These are phyloP conservation scores for Backusella macrospora DNA, from an alignment of 192 early-diverging fungal genomes.

Conservation along the genomic window DNA sequence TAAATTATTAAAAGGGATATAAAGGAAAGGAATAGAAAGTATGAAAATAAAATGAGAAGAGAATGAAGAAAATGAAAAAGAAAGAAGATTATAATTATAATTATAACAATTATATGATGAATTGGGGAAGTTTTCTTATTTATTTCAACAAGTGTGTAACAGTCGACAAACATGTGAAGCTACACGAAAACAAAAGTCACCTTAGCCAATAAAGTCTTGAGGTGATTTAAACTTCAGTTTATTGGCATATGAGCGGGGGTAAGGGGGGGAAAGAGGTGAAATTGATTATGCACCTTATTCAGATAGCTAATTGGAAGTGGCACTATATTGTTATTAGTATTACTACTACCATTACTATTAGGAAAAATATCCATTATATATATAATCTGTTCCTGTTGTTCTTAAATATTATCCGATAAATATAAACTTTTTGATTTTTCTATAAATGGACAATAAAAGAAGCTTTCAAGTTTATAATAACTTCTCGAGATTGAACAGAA, in stretches of 20 bases:
- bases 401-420: neutral
- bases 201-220: neutral
- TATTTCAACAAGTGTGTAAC: neutral
- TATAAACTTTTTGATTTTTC: slow-evolving; percentile 6
- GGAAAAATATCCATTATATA: neutral
- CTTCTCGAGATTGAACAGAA: neutral
- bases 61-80: neutral
- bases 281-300: no score
- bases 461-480: neutral
- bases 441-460: slow-evolving; percentile 1
- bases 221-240: no score
- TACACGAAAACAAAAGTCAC: neutral
- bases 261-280: no score
- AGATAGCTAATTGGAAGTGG: no score
- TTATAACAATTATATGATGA: no score
- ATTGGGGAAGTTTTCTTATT: slow-evolving; percentile 3
- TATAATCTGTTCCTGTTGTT: neutral
- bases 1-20: neutral
- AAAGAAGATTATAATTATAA: neutral
- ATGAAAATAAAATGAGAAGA: neutral
- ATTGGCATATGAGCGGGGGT: no score
- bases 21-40: slow-evolving; percentile 1
- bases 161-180: neutral
- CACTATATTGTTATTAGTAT: neutral
- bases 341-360: neutral